A percentile compares a stretch with the other conserved stretches of the same genome.
Evolutionary conservation across 208 protist species (phyloP).

Genomic region (Leptomonas seymouri): DNA sequence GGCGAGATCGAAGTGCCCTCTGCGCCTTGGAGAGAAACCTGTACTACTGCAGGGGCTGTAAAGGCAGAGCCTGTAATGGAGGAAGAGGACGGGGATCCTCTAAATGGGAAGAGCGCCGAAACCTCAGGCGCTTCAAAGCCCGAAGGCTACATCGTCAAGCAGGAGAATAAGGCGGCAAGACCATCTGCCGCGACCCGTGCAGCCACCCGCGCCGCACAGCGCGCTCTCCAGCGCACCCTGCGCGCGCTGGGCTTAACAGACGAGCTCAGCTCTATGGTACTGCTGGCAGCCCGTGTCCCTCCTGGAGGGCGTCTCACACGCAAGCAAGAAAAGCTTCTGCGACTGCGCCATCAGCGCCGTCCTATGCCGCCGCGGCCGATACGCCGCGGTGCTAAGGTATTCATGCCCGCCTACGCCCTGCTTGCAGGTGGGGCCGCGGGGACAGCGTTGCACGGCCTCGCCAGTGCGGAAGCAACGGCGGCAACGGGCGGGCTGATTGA

Average conservation of each 20-base stretch:
- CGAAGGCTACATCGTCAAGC: not conserved
- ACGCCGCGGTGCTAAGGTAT: slow-evolving; percentile 72
- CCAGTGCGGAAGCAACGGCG: slow-evolving; percentile 4
- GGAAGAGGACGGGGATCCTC: not conserved
- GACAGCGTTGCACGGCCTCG: slow-evolving; percentile 10
- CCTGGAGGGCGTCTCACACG: slow-evolving; percentile 9
- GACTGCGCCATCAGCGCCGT: slow-evolving; percentile 48
- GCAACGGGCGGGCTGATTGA: slow-evolving; percentile 19
- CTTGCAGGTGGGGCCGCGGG: not conserved
- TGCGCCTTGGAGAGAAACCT: not conserved
- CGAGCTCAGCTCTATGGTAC: slow-evolving; percentile 46
- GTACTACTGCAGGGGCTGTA: not conserved
- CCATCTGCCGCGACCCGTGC: not conserved
- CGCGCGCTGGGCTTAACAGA: slow-evolving; percentile 37
- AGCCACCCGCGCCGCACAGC: slow-evolving; percentile 13
- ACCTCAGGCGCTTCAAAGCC: not conserved
- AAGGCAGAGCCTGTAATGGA: slow-evolving; percentile 3
- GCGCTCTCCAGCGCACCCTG: slow-evolving; percentile 23
- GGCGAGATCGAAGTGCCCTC: not conserved
- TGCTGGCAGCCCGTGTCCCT: slow-evolving; percentile 13
- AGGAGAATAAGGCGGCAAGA: not conserved
- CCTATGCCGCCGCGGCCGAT: slow-evolving; percentile 54
- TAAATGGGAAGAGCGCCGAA: not conserved
- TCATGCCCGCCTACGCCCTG: slow-evolving; percentile 26
- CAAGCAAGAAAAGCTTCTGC: slow-evolving; percentile 39